phyloP scores from a whole-genome alignment of 2,329 filamentous ascomycete genomes.

The Neofusicoccum ribis region DNA sequence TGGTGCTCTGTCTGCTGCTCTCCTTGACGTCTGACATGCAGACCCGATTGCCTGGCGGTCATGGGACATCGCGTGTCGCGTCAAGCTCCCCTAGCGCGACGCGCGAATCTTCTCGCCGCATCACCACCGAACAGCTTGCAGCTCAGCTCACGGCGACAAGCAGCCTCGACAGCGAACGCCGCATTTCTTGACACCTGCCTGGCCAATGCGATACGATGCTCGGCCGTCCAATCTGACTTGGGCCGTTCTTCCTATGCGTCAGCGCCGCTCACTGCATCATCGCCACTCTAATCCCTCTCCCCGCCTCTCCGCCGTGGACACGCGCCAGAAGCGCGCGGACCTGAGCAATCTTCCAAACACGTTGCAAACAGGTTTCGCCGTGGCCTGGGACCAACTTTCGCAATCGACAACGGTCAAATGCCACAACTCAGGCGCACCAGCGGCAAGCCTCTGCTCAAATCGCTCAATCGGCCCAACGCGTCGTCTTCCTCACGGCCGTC shows the following conservation, averaged over 20 bases:
- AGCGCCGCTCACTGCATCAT: not conserved
- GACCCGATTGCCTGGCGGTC: not conserved
- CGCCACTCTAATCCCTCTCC: no score
- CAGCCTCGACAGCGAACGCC: no score
- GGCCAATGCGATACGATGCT: no score
- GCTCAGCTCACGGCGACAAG: no score
- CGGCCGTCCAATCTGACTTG: no score
- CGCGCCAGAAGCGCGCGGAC: not conserved
- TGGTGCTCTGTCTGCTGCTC: no score
- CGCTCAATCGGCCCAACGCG: not conserved
- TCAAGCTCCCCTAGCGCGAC: slow-evolving; percentile 3
- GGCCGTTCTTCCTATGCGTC: no score
- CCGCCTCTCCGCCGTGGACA: not conserved
- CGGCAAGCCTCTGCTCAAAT: not conserved
- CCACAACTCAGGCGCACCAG: not conserved
- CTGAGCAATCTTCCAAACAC: not conserved
- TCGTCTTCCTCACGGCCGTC: not conserved
- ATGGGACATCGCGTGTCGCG: slow-evolving; percentile 10
- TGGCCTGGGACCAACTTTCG: no score
- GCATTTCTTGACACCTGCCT: no score
- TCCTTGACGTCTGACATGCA: no score
- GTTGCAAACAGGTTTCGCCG: not conserved
- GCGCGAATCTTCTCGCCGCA: not conserved
- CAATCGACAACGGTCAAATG: not conserved
- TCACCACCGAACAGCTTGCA: no score